Conservation (phyloP, 2,329 filamentous ascomycete genomes). For the Colletotrichum eleusines region DNA sequence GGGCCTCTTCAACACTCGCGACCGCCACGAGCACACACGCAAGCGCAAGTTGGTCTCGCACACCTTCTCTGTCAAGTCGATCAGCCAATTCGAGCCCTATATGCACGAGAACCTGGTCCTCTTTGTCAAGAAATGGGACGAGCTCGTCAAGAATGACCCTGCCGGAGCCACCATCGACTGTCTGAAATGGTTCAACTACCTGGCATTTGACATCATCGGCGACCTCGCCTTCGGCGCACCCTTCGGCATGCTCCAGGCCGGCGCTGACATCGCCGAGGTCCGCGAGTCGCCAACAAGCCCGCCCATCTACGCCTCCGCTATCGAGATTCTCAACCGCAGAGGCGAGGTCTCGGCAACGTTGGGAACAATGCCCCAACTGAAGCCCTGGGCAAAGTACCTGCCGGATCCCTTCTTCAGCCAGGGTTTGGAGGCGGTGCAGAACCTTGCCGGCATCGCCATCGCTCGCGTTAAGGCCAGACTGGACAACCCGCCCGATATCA, state of each 20-base stretch:
- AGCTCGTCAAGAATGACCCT: constrained; percentile 53
- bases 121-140: constrained; percentile 80
- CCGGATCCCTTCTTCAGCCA: constrained; percentile 86
- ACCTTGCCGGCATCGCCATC: constrained; percentile 88
- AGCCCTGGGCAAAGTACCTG: constrained; percentile 83
- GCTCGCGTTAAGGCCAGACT: constrained; percentile 82
- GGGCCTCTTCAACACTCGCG: constrained; percentile 90
- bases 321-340: constrained; percentile 88
- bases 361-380: constrained; percentile 79
- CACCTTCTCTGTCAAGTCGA: constrained; percentile 85
- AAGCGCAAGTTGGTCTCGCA: constrained; percentile 92
- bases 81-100: constrained; percentile 89
- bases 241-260: constrained; percentile 42
- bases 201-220: constrained; percentile 44
- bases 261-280: constrained; percentile 42
- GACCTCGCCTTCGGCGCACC: constrained; percentile 44
- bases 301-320: constrained; percentile 79
- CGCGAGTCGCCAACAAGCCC: constrained; percentile 65
- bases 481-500: constrained; percentile 73
- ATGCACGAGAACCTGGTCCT: constrained; percentile 83
- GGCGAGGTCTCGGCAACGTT: constrained; percentile 88
- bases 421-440: constrained; percentile 80
- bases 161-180: constrained; percentile 72
- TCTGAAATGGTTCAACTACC: constrained; percentile 53
- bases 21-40: constrained; percentile 83